These are phyloP conservation scores for Rhizoclosmatium globosum DNA, from an alignment of 192 early-diverging fungal species.

Conservation along the genomic window DNA sequence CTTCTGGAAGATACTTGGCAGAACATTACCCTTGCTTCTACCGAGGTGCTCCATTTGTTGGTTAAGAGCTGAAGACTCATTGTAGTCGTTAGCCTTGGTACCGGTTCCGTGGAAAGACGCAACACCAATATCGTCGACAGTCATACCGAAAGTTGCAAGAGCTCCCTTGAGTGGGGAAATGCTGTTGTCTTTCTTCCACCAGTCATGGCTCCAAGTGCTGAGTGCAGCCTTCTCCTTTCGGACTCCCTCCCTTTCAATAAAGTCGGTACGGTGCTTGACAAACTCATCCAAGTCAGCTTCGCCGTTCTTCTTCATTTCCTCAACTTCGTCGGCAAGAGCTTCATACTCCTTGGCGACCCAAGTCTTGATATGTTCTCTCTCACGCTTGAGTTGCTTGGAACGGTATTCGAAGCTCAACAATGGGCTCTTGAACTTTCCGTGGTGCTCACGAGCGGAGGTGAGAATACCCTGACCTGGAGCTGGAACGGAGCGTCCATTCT, in stretches of 20 bases:
- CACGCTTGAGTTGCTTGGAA: conserved; percentile 73
- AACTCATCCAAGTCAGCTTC: conserved; percentile 53
- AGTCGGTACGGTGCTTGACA: conserved; percentile 58
- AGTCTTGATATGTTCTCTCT: conserved; percentile 78
- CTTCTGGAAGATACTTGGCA: conserved; percentile 90
- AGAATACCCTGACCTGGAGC: conserved; percentile 95
- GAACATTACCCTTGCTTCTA: conserved; percentile 79
- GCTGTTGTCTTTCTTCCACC: conserved; percentile 74
- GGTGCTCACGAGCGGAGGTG: conserved; percentile 84
- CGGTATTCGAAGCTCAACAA: conserved; percentile 87
- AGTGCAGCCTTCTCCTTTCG: conserved; percentile 78
- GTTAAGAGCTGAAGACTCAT: conserved; percentile 89
- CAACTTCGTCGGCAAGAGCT: conserved; percentile 70
- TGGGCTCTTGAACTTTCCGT: conserved; percentile 59
- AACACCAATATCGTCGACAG: conserved; percentile 90
- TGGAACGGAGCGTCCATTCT: conserved; percentile 92
- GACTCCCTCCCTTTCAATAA: conserved; percentile 58
- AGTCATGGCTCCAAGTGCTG: conserved; percentile 81
- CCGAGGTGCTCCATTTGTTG: conserved; percentile 87
- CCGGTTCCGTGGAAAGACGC: conserved; percentile 97
- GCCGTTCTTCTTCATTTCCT: conserved; percentile 55
- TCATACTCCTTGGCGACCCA: conserved; percentile 84
- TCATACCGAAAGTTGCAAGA: conserved; percentile 87
- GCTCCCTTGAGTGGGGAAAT: conserved; percentile 89
- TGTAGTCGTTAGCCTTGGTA: conserved; percentile 95